These are phyloP conservation scores for Septoria linicola DNA, from an alignment of 2,329 filamentous ascomycete species.

Conservation along the genomic window DNA sequence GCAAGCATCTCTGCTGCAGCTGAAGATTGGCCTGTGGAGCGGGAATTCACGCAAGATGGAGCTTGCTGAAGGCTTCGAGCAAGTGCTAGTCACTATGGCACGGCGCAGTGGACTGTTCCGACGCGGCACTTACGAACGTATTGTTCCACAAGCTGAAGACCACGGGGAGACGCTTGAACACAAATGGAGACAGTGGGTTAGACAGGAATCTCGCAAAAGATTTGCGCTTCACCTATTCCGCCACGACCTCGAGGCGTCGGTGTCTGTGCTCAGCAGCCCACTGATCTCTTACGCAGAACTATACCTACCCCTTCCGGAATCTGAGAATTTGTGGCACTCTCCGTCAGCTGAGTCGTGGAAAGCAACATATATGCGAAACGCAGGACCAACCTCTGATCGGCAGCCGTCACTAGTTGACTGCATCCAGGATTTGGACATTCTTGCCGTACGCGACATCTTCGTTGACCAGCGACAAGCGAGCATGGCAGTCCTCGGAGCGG, in stretches of 20 bases:
- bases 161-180: conserved; percentile 57
- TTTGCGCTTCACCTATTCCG: conserved; percentile 65
- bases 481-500: conserved; percentile 62
- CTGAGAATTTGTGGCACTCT: conserved; percentile 65
- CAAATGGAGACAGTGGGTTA: conserved; percentile 66
- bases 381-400: conserved; percentile 40
- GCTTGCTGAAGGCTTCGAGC: conserved; percentile 58
- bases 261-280: conserved; percentile 64
- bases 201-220: conserved; percentile 66
- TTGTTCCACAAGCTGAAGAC: conserved; percentile 55
- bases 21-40: conserved; percentile 59
- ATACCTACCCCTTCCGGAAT: conserved; percentile 63
- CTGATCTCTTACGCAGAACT: conserved; percentile 69
- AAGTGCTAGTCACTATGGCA: conserved; percentile 55
- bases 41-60: conserved; percentile 61
- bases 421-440: conserved; percentile 56
- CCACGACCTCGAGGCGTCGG: conserved; percentile 65
- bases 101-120: conserved; percentile 60
- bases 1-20: conserved; percentile 51
- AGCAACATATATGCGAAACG: conserved; percentile 51
- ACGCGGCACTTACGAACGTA: conserved; percentile 43
- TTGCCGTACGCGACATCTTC: conserved; percentile 50
- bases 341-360: conserved; percentile 65
- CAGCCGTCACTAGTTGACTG: conserved; percentile 57
- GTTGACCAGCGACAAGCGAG: conserved; percentile 59